Evolutionary conservation across 768 basidiomycete species (phyloP).

Genomic region (Russula brevipes): DNA sequence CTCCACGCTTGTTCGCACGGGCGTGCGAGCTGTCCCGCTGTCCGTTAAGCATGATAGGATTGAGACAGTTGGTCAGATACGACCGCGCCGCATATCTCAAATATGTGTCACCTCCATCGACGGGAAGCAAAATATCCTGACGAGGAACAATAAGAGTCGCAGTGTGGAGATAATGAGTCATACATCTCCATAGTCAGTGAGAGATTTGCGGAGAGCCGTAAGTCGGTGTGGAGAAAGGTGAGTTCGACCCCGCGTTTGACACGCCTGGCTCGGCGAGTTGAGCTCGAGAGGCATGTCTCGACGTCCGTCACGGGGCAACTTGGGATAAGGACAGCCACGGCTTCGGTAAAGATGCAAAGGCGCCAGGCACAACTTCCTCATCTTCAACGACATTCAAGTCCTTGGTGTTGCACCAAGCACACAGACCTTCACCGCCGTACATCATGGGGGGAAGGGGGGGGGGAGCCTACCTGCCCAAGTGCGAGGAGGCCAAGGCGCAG

Average conservation of each 20-base stretch:
- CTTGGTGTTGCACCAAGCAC: too few species aligned
- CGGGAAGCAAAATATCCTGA: conserved; percentile 44
- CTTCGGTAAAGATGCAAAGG: conserved; percentile 59
- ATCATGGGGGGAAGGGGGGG: too few species aligned
- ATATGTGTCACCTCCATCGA: too few species aligned
- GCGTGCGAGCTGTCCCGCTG: conserved; percentile 49
- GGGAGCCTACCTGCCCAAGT: too few species aligned
- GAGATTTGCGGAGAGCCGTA: conserved; percentile 41
- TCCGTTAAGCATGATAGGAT: conserved; percentile 45
- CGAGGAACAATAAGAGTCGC: conserved; percentile 45
- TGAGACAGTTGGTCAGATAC: background rate
- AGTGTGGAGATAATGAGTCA: too few species aligned
- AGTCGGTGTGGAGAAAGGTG: conserved; percentile 41
- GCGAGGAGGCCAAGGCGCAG: too few species aligned
- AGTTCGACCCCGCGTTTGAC: conserved; percentile 53
- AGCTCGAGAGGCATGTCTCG: conserved; percentile 63
- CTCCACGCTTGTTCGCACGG: conserved; percentile 49
- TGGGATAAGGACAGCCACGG: conserved; percentile 52
- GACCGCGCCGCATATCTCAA: too few species aligned
- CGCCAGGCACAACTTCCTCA: too few species aligned
- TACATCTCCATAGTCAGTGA: too few species aligned
- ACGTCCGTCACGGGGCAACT: conserved; percentile 54
- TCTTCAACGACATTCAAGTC: too few species aligned
- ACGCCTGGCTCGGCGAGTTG: conserved; percentile 45
- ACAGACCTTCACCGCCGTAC: too few species aligned